Evolutionary conservation across 2,329 filamentous ascomycete species (phyloP).

Genomic region (Cryphonectria parasitica): DNA sequence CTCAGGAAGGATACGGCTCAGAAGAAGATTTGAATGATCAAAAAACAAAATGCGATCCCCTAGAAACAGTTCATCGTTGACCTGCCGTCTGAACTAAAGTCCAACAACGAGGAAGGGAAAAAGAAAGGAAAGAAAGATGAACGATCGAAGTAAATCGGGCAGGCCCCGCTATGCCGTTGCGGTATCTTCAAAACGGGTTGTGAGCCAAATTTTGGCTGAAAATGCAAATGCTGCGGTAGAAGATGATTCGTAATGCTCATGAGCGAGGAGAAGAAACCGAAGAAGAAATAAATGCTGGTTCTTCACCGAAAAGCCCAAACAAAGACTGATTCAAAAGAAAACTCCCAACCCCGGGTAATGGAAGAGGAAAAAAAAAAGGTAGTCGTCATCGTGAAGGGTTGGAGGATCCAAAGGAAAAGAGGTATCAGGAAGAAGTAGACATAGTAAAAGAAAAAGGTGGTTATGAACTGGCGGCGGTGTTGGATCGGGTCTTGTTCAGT

Average conservation of each 20-base stretch:
- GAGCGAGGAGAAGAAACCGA: slow-evolving; percentile 10
- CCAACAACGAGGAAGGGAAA: neutral
- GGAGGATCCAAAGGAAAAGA: slow-evolving; percentile 1
- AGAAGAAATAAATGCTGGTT: slow-evolving; percentile 20
- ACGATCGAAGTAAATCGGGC: slow-evolving; percentile 17
- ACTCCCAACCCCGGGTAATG: slow-evolving; percentile 20
- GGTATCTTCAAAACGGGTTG: slow-evolving; percentile 27
- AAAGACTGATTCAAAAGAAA: slow-evolving; percentile 1
- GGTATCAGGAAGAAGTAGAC: slow-evolving; percentile 1
- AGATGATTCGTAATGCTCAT: slow-evolving; percentile 28
- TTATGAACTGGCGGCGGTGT: slow-evolving; percentile 30
- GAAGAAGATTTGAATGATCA: neutral
- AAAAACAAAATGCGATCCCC: neutral
- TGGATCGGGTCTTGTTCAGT: slow-evolving; percentile 37
- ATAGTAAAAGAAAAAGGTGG: neutral
- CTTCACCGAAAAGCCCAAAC: neutral
- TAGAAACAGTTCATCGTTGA: neutral
- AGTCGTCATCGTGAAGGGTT: slow-evolving; percentile 27
- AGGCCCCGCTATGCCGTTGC: slow-evolving; percentile 29
- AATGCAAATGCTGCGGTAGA: slow-evolving; percentile 29
- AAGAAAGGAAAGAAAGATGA: neutral
- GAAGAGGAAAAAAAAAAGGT: slow-evolving; percentile 17
- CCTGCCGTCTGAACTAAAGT: slow-evolving; percentile 3
- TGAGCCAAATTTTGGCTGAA: slow-evolving; percentile 17
- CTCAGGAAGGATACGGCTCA: slow-evolving; percentile 3